These are phyloP conservation scores for Rhodotorula sp. DNA, from an alignment of 1,284 basidiomycete genomes.

Conservation along the genomic window DNA sequence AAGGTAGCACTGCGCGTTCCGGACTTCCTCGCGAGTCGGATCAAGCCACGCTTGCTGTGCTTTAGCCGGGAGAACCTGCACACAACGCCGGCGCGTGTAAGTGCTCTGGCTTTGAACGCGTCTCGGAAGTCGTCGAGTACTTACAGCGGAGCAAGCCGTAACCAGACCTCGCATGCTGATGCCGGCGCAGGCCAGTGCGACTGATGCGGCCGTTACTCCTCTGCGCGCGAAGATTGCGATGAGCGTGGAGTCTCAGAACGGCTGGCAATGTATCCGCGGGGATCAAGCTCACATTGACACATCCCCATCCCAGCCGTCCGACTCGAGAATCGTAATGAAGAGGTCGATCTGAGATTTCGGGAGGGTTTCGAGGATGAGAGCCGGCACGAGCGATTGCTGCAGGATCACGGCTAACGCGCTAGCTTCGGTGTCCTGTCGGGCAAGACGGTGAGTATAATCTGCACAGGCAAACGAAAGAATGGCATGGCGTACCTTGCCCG, in stretches of 20 bases:
- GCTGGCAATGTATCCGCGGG: accelerated
- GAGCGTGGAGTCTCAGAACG: background rate
- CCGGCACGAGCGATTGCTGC: slow-evolving; percentile 79
- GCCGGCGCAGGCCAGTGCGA: slow-evolving; percentile 83
- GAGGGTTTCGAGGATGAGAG: slow-evolving; percentile 80
- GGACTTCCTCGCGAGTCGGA: slow-evolving; percentile 69
- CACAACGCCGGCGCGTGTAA: background rate
- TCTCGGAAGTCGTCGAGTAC: slow-evolving; percentile 1
- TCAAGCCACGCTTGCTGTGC: slow-evolving; percentile 59
- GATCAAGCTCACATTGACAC: slow-evolving; percentile 58
- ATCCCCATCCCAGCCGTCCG: slow-evolving; percentile 79
- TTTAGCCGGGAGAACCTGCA: background rate
- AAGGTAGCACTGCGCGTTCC: slow-evolving; percentile 60
- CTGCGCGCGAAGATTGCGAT: slow-evolving; percentile 10
- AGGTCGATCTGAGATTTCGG: slow-evolving; percentile 94
- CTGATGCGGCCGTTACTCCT: slow-evolving; percentile 80
- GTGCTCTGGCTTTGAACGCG: background rate
- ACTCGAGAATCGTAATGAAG: slow-evolving; percentile 85
- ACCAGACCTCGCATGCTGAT: slow-evolving; percentile 84
- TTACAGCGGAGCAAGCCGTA: slow-evolving; percentile 65
- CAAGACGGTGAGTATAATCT: background rate
- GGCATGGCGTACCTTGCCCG: slow-evolving; percentile 68
- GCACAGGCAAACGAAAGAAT: too few species aligned
- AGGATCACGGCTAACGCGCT: slow-evolving; percentile 76
- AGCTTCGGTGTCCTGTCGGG: slow-evolving; percentile 83